Percentiles rank a stretch among this genome's conserved stretches.
phyloP scores from a whole-genome alignment of 108 stramenopile genomes.

The Aurantiochytrium sp. region DNA sequence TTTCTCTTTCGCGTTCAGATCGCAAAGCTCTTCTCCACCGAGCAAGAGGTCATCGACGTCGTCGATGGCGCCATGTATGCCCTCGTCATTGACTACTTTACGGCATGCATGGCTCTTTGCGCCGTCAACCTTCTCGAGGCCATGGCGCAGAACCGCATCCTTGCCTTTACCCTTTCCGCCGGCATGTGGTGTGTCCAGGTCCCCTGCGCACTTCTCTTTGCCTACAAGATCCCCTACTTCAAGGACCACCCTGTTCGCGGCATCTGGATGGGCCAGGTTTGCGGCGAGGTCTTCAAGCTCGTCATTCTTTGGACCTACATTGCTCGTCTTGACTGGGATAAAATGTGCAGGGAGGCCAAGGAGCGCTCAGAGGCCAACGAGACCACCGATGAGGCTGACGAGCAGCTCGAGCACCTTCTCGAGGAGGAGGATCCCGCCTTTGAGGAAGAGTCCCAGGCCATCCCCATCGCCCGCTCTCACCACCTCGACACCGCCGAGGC shows the following conservation, averaged over 20 bases:
- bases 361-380: conserved; percentile 7
- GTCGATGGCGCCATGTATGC: conserved; percentile 8
- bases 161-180: not conserved
- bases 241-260: not conserved
- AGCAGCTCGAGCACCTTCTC: conserved; percentile 10
- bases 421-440: not conserved
- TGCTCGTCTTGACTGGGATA: not conserved
- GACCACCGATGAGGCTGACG: not conserved
- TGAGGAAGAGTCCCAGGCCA: not conserved
- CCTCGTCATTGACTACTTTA: conserved; percentile 15
- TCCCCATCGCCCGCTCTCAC: not conserved
- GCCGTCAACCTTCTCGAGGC: conserved; percentile 10
- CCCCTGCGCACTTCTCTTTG: conserved; percentile 5
- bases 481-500: not conserved
- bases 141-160: conserved; percentile 19
- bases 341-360: not conserved
- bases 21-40: conserved; percentile 12
- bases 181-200: conserved; percentile 20
- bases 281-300: conserved; percentile 14
- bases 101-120: not conserved
- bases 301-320: conserved; percentile 2
- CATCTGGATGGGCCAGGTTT: conserved; percentile 16
- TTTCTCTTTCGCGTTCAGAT: not conserved
- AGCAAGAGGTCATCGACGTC: not conserved
- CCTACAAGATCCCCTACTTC: not conserved